Percentiles rank a stretch among this genome's conserved stretches.
phyloP scores from a whole-genome alignment of 1,284 basidiomycete genomes.

The Sutorius eximius region DNA sequence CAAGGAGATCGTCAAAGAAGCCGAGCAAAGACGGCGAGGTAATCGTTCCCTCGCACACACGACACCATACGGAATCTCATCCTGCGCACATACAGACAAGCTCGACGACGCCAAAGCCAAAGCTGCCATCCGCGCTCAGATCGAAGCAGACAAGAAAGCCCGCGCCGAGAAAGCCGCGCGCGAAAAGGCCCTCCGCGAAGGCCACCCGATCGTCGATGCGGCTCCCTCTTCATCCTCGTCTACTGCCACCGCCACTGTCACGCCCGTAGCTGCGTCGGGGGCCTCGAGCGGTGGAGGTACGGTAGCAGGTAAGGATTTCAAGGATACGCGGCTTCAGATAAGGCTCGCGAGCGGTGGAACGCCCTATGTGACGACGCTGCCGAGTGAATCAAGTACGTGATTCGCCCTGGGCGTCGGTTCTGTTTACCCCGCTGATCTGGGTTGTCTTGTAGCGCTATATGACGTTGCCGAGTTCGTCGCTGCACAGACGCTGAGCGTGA shows the following conservation, averaged over 20 bases:
- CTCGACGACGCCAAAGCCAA: constrained; percentile 80
- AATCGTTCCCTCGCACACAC: neutral
- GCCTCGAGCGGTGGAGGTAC: constrained; percentile 34
- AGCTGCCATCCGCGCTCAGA: constrained; percentile 86
- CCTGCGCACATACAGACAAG: constrained; percentile 54
- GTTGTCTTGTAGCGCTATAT: constrained; percentile 54
- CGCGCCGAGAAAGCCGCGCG: constrained; percentile 85
- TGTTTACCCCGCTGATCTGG: neutral
- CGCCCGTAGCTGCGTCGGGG: constrained; percentile 36
- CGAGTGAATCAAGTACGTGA: constrained; percentile 74
- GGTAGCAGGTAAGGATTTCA: constrained; percentile 71
- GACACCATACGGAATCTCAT: too few species aligned
- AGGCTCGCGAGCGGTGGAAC: constrained; percentile 76
- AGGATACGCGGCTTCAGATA: constrained; percentile 84
- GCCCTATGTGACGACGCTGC: constrained; percentile 77
- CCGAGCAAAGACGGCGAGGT: constrained; percentile 78
- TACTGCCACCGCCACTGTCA: constrained; percentile 20
- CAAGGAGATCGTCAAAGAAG: constrained; percentile 81
- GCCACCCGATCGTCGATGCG: constrained; percentile 46
- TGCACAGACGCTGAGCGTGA: constrained; percentile 64
- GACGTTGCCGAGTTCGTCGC: constrained; percentile 88
- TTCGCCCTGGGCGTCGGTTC: neutral
- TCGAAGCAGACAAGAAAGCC: constrained; percentile 88
- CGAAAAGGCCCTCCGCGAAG: constrained; percentile 88
- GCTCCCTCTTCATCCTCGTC: neutral